A percentile compares a stretch with the other conserved stretches of the same genome.
phyloP scores from a whole-genome alignment of 768 basidiomycete species.

The Auricularia cornea region DNA sequence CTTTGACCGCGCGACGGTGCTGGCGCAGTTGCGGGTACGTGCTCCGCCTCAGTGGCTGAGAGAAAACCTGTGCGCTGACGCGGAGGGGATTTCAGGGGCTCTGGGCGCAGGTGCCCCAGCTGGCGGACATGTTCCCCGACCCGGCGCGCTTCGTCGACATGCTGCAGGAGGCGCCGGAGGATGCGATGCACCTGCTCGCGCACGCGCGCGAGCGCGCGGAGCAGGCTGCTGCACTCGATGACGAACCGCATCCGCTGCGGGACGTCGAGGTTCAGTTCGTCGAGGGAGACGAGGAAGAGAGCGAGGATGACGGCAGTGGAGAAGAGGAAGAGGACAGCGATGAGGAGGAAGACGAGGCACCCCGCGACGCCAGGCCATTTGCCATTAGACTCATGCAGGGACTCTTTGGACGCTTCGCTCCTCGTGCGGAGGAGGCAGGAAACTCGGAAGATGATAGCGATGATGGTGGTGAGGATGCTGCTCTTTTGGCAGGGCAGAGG shows the following conservation, averaged over 20 bases:
- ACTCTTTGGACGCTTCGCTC: neutral
- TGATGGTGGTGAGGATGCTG: neutral
- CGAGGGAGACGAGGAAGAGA: constrained; percentile 22
- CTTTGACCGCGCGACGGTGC: constrained; percentile 33
- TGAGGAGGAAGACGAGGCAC: constrained; percentile 11
- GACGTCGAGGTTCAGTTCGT: constrained; percentile 24
- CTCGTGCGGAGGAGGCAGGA: neutral
- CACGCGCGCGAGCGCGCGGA: constrained; percentile 31
- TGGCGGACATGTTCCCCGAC: constrained; percentile 2
- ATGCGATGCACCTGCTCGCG: constrained; percentile 49
- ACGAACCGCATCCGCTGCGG: constrained; percentile 38
- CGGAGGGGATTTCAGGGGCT: neutral
- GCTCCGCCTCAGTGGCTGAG: too few relatives aligned
- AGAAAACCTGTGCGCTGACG: too few relatives aligned
- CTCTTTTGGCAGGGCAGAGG: too few relatives aligned
- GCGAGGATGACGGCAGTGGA: constrained; percentile 14
- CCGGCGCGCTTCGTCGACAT: constrained; percentile 48
- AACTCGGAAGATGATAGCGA: neutral
- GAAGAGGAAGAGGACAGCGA: constrained; percentile 10
- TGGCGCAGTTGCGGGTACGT: constrained; percentile 37
- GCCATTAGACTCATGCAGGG: neutral
- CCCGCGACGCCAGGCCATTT: constrained; percentile 15
- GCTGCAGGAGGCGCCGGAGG: constrained; percentile 31
- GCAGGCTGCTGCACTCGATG: constrained; percentile 20
- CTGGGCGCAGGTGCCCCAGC: neutral